A percentile compares a stretch with the other conserved stretches of the same genome.
phyloP scores from a whole-genome alignment of 352 stramenopile species.

The Phytophthora litchii region DNA sequence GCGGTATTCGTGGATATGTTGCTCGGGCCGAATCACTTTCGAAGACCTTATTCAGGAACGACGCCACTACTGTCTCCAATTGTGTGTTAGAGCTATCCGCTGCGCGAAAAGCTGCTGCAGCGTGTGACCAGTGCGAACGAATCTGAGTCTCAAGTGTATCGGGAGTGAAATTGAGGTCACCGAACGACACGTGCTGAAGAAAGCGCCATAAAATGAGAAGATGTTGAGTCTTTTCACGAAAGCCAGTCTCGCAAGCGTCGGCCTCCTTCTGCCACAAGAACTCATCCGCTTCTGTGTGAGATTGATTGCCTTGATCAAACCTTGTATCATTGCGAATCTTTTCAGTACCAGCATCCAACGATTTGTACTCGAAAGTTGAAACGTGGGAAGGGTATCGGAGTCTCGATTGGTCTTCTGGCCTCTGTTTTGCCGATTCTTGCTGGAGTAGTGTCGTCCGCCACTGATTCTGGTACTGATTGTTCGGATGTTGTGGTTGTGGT shows the following conservation, averaged over 20 bases:
- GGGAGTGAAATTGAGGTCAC: not conserved
- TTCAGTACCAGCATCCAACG: not conserved
- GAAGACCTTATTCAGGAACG: conserved; percentile 12
- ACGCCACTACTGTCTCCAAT: conserved; percentile 3
- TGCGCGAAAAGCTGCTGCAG: not conserved
- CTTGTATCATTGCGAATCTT: not conserved
- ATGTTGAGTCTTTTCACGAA: conserved; percentile 21
- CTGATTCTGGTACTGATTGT: too few species aligned
- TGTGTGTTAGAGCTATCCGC: not conserved
- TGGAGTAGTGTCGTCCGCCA: too few species aligned
- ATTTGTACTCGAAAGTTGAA: too few species aligned
- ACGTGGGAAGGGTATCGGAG: too few species aligned
- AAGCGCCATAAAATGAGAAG: conserved; percentile 24
- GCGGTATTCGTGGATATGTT: too few species aligned
- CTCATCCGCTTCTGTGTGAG: not conserved
- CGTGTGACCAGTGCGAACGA: conserved; percentile 11
- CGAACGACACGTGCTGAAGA: conserved; percentile 1
- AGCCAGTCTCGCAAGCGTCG: not conserved
- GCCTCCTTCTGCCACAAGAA: conserved; percentile 6
- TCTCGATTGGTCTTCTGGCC: too few species aligned
- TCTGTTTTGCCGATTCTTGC: too few species aligned
- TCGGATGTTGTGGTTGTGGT: too few species aligned
- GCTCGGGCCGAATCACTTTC: too few species aligned
- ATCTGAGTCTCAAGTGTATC: not conserved
- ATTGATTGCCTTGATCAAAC: not conserved